Base-by-base conservation (phyloP, 2,329 filamentous ascomycete genomes). In the Sporothrix euskadiensis region DNA sequence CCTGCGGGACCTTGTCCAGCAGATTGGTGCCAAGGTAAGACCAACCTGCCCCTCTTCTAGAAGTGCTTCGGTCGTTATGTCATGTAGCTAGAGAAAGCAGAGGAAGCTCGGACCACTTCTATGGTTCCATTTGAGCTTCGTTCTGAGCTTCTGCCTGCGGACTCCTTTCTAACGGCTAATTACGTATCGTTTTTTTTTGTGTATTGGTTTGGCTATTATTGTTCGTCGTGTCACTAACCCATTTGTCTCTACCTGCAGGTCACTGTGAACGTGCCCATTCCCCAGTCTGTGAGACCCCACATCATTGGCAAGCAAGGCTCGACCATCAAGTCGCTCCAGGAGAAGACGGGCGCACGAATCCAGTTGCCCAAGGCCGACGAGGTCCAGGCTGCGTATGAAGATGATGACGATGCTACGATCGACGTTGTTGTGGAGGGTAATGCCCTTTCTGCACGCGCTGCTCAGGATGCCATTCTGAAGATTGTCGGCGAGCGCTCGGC, bases 271-370 rank as follows among this genome's bases (percentile, higher is more conserved):
- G 89, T 98, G 68, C 87, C 92, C 2, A 91, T 99, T 76, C 96
- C 95, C 71, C 88, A 91, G 68, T 95, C 94, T 54, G 89, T 94
- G 30, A 90, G 94, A 75, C 89, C 94, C 71, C 92, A 95, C 82
- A 94, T 99, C 82, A 98, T 99, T 80, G 97, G 96, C 78, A 94
- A 93, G 80, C 91, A 92, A 80, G 97, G 97, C 74, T 89, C 93
- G 35, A 95, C 92, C 75, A 97, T 99, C 81, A 95, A 97, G 83
- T 88, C 91, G 65, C 90, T 99, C 71, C 93, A 95, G 83, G 93
- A 95, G 81, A 91, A 92, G 82, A 96, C 94, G 3, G 94, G 95
- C 75, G 95, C 96, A 71, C 90, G 90, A 76, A 94, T 99, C 79
- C 93, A 97, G 80, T 89, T 99, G 74, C 94, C 95, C 75, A 94